Percentiles rank a stretch among this genome's conserved stretches.
These are phyloP conservation scores for Camptophora hylomeconis DNA, from an alignment of 2,329 filamentous ascomycete genomes.

Conservation along the genomic window DNA sequence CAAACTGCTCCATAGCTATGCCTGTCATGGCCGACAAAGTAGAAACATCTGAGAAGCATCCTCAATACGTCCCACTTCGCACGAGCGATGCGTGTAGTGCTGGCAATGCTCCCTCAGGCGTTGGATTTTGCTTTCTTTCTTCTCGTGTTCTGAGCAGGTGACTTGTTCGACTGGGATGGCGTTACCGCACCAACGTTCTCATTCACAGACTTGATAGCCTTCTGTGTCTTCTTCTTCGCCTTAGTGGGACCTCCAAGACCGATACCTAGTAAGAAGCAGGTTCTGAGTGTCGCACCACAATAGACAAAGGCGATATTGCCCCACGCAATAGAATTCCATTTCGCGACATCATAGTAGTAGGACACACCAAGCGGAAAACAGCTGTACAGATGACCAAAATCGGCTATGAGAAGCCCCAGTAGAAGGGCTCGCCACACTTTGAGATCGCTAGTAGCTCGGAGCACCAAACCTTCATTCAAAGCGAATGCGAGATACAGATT, in stretches of 20 bases:
- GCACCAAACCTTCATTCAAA: conserved; percentile 62
- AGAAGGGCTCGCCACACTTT: conserved; percentile 59
- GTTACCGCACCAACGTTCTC: conserved; percentile 6
- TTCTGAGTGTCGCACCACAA: conserved; percentile 45
- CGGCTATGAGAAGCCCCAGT: conserved; percentile 56
- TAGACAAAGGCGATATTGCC: conserved; percentile 62
- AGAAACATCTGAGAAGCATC: too few species aligned
- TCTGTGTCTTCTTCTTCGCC: conserved; percentile 5
- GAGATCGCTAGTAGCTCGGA: conserved; percentile 55
- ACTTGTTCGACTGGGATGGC: conserved; percentile 10
- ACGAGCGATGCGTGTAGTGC: too few species aligned
- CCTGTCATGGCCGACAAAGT: too few species aligned
- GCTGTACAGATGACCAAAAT: conserved; percentile 61
- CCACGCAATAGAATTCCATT: conserved; percentile 56
- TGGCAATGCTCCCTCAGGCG: too few species aligned
- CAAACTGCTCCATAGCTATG: too few species aligned
- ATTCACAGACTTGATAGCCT: conserved; percentile 8
- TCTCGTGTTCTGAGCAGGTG: conserved; percentile 12
- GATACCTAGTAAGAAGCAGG: conserved; percentile 46
- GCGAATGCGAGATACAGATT: conserved; percentile 69
- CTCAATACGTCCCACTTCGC: too few species aligned
- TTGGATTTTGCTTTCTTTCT: too few species aligned
- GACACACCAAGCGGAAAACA: conserved; percentile 44
- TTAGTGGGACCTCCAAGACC: conserved; percentile 24
- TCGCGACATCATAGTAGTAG: conserved; percentile 50